Percentiles rank a stretch among this genome's conserved stretches.
phyloP scores from a whole-genome alignment of 257 asterid genomes.

The Avicennia marina region DNA sequence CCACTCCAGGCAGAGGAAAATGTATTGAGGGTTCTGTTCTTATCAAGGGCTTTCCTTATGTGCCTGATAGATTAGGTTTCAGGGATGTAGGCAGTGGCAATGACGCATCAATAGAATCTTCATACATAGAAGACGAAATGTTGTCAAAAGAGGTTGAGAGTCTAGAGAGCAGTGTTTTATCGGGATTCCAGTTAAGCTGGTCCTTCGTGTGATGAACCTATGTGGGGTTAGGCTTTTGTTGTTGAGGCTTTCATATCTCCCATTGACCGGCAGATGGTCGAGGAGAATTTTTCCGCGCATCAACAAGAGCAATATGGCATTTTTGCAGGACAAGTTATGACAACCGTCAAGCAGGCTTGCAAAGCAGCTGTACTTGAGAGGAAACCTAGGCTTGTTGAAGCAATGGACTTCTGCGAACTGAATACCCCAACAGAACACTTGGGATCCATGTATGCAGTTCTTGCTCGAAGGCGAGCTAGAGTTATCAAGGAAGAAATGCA shows the following conservation, averaged over 20 bases:
- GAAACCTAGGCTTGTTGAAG: constrained; percentile 82
- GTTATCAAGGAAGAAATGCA: constrained; percentile 95
- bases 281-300: constrained; percentile 34
- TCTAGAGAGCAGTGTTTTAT: constrained; percentile 78
- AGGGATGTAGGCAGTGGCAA: constrained; percentile 22
- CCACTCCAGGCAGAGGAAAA: constrained; percentile 50
- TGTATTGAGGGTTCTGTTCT: constrained; percentile 47
- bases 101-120: constrained; percentile 26
- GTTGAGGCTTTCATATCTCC: constrained; percentile 60
- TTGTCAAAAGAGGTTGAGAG: constrained; percentile 56
- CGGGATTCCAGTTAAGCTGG: constrained; percentile 92
- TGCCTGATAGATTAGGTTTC: constrained; percentile 67
- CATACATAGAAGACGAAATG: constrained; percentile 29
- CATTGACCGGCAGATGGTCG: constrained; percentile 32
- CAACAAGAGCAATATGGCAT: constrained; percentile 69
- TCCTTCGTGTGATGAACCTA: constrained; percentile 91
- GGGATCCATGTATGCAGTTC: constrained; percentile 87
- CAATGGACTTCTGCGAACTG: constrained; percentile 76
- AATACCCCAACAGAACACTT: constrained; percentile 78
- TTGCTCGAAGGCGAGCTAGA: constrained; percentile 73
- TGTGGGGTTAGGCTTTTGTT: constrained; percentile 87
- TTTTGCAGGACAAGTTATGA: constrained; percentile 86
- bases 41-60: constrained; percentile 59
- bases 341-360: constrained; percentile 83
- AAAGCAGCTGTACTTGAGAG: constrained; percentile 73